Conservation (phyloP, 306 rosid species). For the Prunus salicina region DNA sequence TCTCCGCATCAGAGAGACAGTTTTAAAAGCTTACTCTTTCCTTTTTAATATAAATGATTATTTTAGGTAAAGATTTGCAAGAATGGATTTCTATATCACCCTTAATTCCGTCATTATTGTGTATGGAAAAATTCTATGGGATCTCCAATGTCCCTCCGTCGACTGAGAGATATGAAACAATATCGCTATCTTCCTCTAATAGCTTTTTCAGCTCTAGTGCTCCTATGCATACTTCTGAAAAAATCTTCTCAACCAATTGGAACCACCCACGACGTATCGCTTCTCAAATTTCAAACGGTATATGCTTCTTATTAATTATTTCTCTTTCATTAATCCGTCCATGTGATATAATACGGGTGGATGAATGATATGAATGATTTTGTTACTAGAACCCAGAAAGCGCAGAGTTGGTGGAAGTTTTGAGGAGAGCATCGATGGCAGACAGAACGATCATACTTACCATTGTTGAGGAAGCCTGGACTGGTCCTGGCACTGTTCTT, state of each 20-base stretch:
- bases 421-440: slow-evolving; percentile 38
- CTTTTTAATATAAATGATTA: no score
- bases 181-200: slow-evolving; percentile 11
- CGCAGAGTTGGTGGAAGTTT: slow-evolving; percentile 26
- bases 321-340: neutral
- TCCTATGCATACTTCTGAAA: slow-evolving; percentile 16
- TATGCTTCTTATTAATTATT: slow-evolving; percentile 2
- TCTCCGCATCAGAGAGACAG: no score
- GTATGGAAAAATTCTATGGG: neutral
- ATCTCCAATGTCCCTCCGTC: neutral
- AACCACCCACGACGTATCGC: neutral
- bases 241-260: neutral
- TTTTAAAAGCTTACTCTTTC: no score
- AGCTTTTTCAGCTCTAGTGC: slow-evolving; percentile 23
- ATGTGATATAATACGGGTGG: no score
- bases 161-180: slow-evolving; percentile 16
- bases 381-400: slow-evolving; percentile 20
- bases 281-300: slow-evolving; percentile 13
- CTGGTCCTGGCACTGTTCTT: slow-evolving; percentile 51
- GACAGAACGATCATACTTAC: slow-evolving; percentile 49
- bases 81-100: no score
- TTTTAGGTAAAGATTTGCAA: neutral
- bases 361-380: neutral
- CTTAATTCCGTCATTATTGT: neutral
- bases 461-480: slow-evolving; percentile 46